Base-by-base conservation (phyloP, 768 basidiomycete species). In the Leucocoprinus leucothites region DNA sequence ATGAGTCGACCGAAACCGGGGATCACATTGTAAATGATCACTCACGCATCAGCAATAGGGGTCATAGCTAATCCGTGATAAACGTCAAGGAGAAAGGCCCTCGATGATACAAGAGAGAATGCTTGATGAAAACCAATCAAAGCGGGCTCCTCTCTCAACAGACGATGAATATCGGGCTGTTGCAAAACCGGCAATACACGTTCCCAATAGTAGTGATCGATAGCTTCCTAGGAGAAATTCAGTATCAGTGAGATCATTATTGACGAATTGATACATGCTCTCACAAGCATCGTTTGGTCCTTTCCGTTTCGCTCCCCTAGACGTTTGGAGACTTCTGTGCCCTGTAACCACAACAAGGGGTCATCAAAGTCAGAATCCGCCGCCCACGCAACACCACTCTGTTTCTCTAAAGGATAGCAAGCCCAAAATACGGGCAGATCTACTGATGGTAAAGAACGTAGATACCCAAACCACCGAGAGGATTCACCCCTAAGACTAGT, bases 1-100 rank as follows among this genome's bases (percentile, higher is more conserved):
- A n/a, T 60, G 31, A 28, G 25, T 47, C 48, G 46, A 18, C 24
- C 19, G 58, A 41, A 14, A 25, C 45, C 47, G 46, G 57, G 1
- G 44, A 34, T 16, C 7, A 25, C 6, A 16, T 18, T 34, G 54
- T n/a, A 42, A 50, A 42, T 53, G 18, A 34, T 19, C 11, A 79
- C 85, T 68, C 65, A 91, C 88, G 80, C 79, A 71, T 94, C 93
- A 28, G 90, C 90, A 59, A 93, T 80, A 3, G 93, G 91, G 18
- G 92, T 89, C 80, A 96, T 87, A 1, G 87, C 80, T 16, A 94
- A 72, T 5, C 84, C 83, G 65, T 92, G 91, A 64, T 83, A 94
- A 6, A 81, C 77, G 67, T 95, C 93, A 57, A 93, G 82, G 57
- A 90, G 73, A 69, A 95, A 95, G 2, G 91, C 87, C 36, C 93